A percentile compares a stretch with the other conserved stretches of the same genome.
Conservation (phyloP, 2,329 filamentous ascomycete species). For the Conoideocrella luteorostrata region DNA sequence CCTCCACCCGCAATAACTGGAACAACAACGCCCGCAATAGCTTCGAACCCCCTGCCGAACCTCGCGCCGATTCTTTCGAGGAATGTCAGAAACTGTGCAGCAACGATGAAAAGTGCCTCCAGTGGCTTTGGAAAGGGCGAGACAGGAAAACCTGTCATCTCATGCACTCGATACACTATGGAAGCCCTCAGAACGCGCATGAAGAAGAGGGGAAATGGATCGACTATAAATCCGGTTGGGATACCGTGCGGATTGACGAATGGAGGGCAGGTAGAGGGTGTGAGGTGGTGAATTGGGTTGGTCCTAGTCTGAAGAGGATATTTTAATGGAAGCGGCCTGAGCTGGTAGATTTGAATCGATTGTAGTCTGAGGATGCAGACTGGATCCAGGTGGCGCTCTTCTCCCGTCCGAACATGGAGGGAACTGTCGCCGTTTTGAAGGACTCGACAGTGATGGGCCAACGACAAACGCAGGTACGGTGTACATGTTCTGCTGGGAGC, state of each 20-base stretch:
- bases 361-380: too few species aligned
- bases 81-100: conserved; percentile 20
- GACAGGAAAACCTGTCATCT: conserved; percentile 22
- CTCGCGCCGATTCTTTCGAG: conserved; percentile 20
- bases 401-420: too few species aligned
- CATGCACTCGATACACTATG: conserved; percentile 20
- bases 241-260: conserved; percentile 18
- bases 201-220: conserved; percentile 15
- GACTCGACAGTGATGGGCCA: too few species aligned
- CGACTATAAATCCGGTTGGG: conserved; percentile 24
- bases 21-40: conserved; percentile 24
- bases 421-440: too few species aligned
- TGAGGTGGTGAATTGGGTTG: conserved; percentile 23
- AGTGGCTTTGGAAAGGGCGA: conserved; percentile 23
- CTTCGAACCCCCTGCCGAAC: conserved; percentile 17
- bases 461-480: too few species aligned
- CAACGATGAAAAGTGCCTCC: conserved; percentile 18
- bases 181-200: conserved; percentile 15
- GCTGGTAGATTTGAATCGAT: too few species aligned
- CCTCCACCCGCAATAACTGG: conserved; percentile 18
- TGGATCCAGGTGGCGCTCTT: too few species aligned
- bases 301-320: conserved; percentile 16
- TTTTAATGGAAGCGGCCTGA: too few species aligned
- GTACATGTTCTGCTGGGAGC: too few species aligned
- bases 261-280: conserved; percentile 21